phyloP scores from a whole-genome alignment of 305 asterid genomes.

The Nicotiana rustica region DNA sequence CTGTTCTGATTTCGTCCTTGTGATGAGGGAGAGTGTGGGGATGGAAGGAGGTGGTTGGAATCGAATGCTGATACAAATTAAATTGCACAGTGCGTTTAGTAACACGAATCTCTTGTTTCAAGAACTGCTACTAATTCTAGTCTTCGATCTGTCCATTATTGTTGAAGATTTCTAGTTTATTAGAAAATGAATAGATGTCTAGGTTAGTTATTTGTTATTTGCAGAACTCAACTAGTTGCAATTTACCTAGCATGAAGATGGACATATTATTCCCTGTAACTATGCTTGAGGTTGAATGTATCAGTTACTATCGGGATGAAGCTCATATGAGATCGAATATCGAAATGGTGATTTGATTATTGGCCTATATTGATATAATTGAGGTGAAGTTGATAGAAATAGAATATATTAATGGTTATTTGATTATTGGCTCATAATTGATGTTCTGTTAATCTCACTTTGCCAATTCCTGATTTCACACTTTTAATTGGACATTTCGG shows the following conservation, averaged over 20 bases:
- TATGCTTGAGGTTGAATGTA: background rate
- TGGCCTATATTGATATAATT: background rate
- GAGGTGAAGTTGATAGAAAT: background rate
- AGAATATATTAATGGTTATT: background rate
- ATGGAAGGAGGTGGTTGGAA: background rate
- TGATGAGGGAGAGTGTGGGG: background rate
- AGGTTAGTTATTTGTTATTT: slow-evolving; percentile 1
- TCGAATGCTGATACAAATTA: background rate
- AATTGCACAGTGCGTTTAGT: background rate
- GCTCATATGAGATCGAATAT: background rate
- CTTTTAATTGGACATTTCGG: background rate
- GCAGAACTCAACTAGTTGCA: background rate
- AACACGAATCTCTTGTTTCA: background rate
- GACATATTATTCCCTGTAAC: background rate
- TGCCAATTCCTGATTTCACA: background rate
- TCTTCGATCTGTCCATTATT: slow-evolving; percentile 12
- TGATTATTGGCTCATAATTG: background rate
- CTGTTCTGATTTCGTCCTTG: background rate
- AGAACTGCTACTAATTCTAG: background rate
- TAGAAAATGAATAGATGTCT: background rate
- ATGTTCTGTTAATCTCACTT: background rate
- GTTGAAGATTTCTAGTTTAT: background rate
- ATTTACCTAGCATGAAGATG: slow-evolving; percentile 14
- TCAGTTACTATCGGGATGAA: background rate
- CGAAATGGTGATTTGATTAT: background rate